Percentiles rank a stretch among this genome's conserved stretches.
Evolutionary conservation across 1,284 basidiomycete genomes (phyloP).

Genomic region (Ustilago shanxiensis): DNA sequence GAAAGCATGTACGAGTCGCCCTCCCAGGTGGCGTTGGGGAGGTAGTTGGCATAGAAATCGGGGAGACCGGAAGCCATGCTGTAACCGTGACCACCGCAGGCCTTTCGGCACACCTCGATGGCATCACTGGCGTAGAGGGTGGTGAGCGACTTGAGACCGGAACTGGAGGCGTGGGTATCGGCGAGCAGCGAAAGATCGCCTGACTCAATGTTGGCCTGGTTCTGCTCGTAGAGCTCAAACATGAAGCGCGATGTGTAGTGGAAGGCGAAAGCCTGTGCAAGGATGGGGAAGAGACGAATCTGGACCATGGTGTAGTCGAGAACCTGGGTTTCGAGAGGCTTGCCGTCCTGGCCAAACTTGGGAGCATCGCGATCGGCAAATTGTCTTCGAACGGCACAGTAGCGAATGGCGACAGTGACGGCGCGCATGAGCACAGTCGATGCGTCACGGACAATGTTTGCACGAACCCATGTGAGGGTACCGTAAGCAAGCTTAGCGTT

Average conservation of each 20-base stretch:
- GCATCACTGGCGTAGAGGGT: conserved; percentile 70
- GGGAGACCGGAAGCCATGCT: conserved; percentile 65
- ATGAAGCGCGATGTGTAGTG: conserved; percentile 70
- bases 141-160: conserved; percentile 69
- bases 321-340: conserved; percentile 70
- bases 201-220: conserved; percentile 65
- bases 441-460: conserved; percentile 69
- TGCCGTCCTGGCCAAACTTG: conserved; percentile 63
- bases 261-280: conserved; percentile 71
- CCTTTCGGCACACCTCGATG: conserved; percentile 71
- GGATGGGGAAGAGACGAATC: conserved; percentile 70
- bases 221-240: conserved; percentile 70
- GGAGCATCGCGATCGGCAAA: conserved; percentile 71
- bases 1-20: conserved; percentile 71
- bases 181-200: conserved; percentile 70
- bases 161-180: conserved; percentile 70
- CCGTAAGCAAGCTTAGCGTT: conserved; percentile 61
- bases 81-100: conserved; percentile 71
- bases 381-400: conserved; percentile 71
- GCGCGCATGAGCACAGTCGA: conserved; percentile 69
- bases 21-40: conserved; percentile 70
- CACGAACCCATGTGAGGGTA: conserved; percentile 66
- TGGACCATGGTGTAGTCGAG: conserved; percentile 71
- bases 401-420: conserved; percentile 70
- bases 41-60: conserved; percentile 63